Evolutionary conservation across 345 rosid species (phyloP), one percentile per base, ranked within the genome.

Genomic region (Linum usitatissimum): DNA sequence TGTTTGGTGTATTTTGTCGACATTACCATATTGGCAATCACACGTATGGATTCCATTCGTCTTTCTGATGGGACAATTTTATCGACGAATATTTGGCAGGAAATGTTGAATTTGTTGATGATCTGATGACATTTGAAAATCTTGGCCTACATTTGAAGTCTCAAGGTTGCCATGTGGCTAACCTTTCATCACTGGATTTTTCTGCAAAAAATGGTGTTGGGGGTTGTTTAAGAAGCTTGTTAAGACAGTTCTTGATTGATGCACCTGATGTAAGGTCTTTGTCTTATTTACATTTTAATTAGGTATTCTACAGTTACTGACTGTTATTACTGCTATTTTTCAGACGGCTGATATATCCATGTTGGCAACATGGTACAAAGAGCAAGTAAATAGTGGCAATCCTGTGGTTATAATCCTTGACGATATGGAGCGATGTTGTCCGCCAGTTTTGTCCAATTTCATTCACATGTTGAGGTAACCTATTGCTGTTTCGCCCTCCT

Each of bases 101-200:
- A 77, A 90, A 93, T 73, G 68, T 93, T 85, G 99, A 90, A 80
- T 84, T 93, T 73, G 90, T 90, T 68, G 99, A 93, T 68, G 97
- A 93, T 83, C 76, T 84, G 30, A 28, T 81, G 72, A 87, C 99
- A 34, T 93, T 86, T 55, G 75, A 90, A 72, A 90, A 87, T 70
- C 88, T 93, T 60, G 86, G 79, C 6, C 64, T 68, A 36, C 83
- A 81, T 68, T 78, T 93, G 75, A 87, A 79, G 73, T 79, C 88
- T 72, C 79, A 78, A 64, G 91, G 97, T 65, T 86, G 84, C 59
- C 87, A 82, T 68, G 91, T 89, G 49, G 97, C 99, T 30, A 90
- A 82, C 74, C 99, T 93, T 73, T 90, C 94, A 59, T 90, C 99
- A 0, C 30, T 70, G 69, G 94, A 93, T 55, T 87, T 93, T 77